These are phyloP conservation scores for Scutellaria minor DNA, from an alignment of 257 asterid species.

Conservation along the genomic window DNA sequence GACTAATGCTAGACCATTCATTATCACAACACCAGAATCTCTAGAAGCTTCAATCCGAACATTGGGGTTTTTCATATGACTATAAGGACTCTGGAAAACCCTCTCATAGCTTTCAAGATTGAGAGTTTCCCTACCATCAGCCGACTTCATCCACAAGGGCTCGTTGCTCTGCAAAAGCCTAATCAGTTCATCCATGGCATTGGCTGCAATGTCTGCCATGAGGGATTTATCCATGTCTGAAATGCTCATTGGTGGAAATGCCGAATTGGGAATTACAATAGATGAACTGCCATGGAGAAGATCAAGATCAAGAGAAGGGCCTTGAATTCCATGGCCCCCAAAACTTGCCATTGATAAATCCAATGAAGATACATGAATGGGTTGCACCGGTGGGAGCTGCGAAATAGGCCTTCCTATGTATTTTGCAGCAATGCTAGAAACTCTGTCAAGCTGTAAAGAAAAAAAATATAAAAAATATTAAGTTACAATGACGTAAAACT, in stretches of 20 bases:
- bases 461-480: no score
- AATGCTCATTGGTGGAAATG: slow-evolving; percentile 53
- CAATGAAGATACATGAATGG: slow-evolving; percentile 76
- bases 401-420: slow-evolving; percentile 96
- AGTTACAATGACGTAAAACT: not conserved
- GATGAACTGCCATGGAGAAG: slow-evolving; percentile 78
- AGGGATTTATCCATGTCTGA: slow-evolving; percentile 93
- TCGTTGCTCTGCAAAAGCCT: slow-evolving; percentile 76
- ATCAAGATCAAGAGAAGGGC: slow-evolving; percentile 83
- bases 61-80: slow-evolving; percentile 65
- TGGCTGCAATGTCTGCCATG: slow-evolving; percentile 79
- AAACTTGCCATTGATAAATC: slow-evolving; percentile 79
- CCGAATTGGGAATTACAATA: slow-evolving; percentile 32
- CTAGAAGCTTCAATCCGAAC: slow-evolving; percentile 73
- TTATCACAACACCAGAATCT: slow-evolving; percentile 79
- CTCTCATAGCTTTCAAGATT: slow-evolving; percentile 67
- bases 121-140: slow-evolving; percentile 68
- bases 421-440: slow-evolving; percentile 87
- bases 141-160: slow-evolving; percentile 71
- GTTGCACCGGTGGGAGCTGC: slow-evolving; percentile 88
- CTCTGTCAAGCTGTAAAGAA: slow-evolving; percentile 73
- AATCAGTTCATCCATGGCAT: slow-evolving; percentile 83
- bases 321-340: slow-evolving; percentile 56
- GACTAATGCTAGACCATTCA: slow-evolving; percentile 73
- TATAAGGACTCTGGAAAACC: slow-evolving; percentile 59